Evolutionary conservation across 2,329 filamentous ascomycete species (phyloP), one percentile per base, ranked within the genome.

Genomic region (Chaetomium globosum): DNA sequence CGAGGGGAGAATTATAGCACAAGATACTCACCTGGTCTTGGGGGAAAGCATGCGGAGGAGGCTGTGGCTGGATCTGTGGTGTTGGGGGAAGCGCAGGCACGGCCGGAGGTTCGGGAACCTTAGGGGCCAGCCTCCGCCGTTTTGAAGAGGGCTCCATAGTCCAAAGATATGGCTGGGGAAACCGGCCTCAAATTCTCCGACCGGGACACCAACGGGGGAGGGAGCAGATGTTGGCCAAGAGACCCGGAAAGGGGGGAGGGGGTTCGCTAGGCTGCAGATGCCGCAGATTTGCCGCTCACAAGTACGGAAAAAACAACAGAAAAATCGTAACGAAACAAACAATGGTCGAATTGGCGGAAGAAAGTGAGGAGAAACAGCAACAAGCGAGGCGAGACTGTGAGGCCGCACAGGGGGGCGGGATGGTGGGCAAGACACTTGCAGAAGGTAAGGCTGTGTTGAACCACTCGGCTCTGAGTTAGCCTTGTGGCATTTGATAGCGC

Each of bases 81-180:
- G 66, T 64, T 21, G 68, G 64, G 26, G 66, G 59, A 33, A 68
- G 62, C 48, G 66, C 49, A 1, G 69, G 43, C 36, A 66, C 43
- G 52, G 62, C 52, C 48, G 71, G 66, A 30, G 67, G 63, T 21
- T 74, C 72, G 46, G 71, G 68, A 30, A 73, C 67, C 61, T 73
- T 74, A 13, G 72, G 72, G 26, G 72, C 72, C 65, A 74, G 61
- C 64, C 71, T 67, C 66, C 72, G 69, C 53, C 72, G 70, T 55
- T 74, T 74, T 19, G 71, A 70, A 43, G 70, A 71, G n/a, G 72
- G 72, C 57, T 74, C 72, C 72, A 74, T 74, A 60, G 63, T 52
- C 28, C 21, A 57, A 23, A 23, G n/a, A 23, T 13, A 30, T 13
- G 39, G 33, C 9, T 43, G 48, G n/a, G 31, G 43, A 21, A 51